Base-by-base conservation (phyloP, 1,139 yeast genomes). In the Scheffersomyces segobiensis region DNA sequence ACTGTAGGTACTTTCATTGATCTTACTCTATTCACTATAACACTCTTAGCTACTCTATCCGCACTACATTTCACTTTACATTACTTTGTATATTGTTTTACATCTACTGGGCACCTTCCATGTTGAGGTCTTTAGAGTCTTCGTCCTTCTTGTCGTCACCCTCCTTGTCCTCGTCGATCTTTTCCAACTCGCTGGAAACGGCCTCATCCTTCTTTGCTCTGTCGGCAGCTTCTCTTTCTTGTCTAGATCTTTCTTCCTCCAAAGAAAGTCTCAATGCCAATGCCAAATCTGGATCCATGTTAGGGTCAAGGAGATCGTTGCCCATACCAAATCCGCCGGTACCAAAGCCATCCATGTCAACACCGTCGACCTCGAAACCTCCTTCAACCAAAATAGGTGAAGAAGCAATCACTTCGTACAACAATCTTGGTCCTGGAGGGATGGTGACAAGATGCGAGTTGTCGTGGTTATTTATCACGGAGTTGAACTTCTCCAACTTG, bases 201-300 rank as follows among this genome's bases (percentile, higher is more conserved):
- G 17, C 57, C 59, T 65, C 62, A 55, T 72, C 70, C 49, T 69
- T 64, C 62, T 76, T 80, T 52, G 78, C 82, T 68, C 69, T 71
- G 54, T 75, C 80, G 1, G 72, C 71, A 2, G 80, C 77, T 72
- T 84, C 87, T 65, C 87, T 78, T 65, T 88, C 93, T 69, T 88
- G 95, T 71, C 96, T 82, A 49, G 89, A 84, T 68, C 86, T 87
- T 68, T 90, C 96, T 69, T 91, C 97, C 69, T 91, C 96, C 62
- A 91, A 79, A 2, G 96, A 89, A 75, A 91, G 84, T 68, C 96
- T 83, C 67, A 95, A 84, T 0, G 98, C 99, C 80, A 95, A 83
- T 0, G 98, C 99, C 70, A 95, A 85, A 74, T 96, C 99, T 26
- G 99, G 99, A 68, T 95, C 99, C 87, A 91, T 91, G 64, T 88